phyloP scores from a whole-genome alignment of 169 alveolate species.

The Cryptosporidium meleagridis region DNA sequence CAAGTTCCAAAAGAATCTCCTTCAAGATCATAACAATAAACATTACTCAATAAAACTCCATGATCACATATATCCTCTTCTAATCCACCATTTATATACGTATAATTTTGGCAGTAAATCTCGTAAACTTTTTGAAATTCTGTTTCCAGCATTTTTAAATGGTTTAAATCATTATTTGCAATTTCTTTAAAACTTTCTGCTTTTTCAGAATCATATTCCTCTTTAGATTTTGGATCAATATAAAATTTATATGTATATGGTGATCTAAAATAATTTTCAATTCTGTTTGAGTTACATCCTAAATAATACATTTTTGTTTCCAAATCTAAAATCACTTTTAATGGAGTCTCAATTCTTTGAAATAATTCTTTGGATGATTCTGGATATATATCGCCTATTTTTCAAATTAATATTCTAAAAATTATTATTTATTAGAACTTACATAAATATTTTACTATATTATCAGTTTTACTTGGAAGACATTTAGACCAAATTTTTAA shows the following conservation, averaged over 20 bases:
- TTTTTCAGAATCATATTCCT: background rate
- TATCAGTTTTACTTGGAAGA: slow-evolving; percentile 38
- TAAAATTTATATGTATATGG: slow-evolving; percentile 54
- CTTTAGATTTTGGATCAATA: background rate
- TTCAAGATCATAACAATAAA: slow-evolving; percentile 55
- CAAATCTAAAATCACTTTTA: slow-evolving; percentile 13
- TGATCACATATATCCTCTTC: slow-evolving; percentile 14
- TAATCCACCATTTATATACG: background rate
- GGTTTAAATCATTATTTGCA: slow-evolving; percentile 18
- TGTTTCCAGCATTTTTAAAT: slow-evolving; percentile 22
- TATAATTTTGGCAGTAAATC: slow-evolving; percentile 41
- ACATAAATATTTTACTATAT: slow-evolving; percentile 4
- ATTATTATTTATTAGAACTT: slow-evolving; percentile 12
- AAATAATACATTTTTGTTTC: slow-evolving; percentile 42
- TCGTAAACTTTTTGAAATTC: slow-evolving; percentile 49
- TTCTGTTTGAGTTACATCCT: slow-evolving; percentile 60
- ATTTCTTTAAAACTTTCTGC: background rate
- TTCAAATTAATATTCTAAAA: background rate
- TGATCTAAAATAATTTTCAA: slow-evolving; percentile 44
- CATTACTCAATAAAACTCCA: slow-evolving; percentile 61
- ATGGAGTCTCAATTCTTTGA: slow-evolving; percentile 40
- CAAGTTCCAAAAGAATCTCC: slow-evolving; percentile 75
- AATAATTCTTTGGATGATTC: background rate
- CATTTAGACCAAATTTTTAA: slow-evolving; percentile 62
- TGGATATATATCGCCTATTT: slow-evolving; percentile 28